phyloP scores from a whole-genome alignment of 805 yeast species.

The Kuraishia cidri region DNA sequence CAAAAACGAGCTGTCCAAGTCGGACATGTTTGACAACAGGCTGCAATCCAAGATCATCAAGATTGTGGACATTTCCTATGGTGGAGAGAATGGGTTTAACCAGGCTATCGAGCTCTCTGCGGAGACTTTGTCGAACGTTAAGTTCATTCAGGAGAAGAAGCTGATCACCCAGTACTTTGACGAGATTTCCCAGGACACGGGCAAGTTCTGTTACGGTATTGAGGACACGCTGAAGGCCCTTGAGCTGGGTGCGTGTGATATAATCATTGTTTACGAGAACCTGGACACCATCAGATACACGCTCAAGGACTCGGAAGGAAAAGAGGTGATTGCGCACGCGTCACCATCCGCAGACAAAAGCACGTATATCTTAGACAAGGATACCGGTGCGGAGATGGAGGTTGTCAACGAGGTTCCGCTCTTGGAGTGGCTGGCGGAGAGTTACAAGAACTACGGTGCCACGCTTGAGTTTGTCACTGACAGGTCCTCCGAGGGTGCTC shows the following conservation, averaged over 20 bases:
- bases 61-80: constrained; percentile 95
- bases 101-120: constrained; percentile 98
- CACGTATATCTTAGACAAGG: constrained; percentile 69
- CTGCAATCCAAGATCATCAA: constrained; percentile 80
- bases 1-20: constrained; percentile 86
- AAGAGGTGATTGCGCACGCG: constrained; percentile 63
- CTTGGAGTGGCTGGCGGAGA: constrained; percentile 97
- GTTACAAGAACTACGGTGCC: constrained; percentile 92
- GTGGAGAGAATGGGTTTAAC: constrained; percentile 99
- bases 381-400: constrained; percentile 90
- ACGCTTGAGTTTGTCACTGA: constrained; percentile 94
- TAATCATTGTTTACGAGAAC: constrained; percentile 86
- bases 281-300: constrained; percentile 79
- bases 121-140: constrained; percentile 93
- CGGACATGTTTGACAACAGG: constrained; percentile 90
- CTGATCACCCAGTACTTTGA: constrained; percentile 87
- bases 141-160: constrained; percentile 97
- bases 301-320: constrained; percentile 76
- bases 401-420: constrained; percentile 74
- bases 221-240: constrained; percentile 94
- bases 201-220: constrained; percentile 95
- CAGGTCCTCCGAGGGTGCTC: constrained; percentile 97
- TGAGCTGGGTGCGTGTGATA: constrained; percentile 94
- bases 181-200: constrained; percentile 95
- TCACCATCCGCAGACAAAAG: constrained; percentile 69